Conservation (phyloP, 495 filamentous ascomycete genomes). For the Schizothecium vesticola region DNA sequence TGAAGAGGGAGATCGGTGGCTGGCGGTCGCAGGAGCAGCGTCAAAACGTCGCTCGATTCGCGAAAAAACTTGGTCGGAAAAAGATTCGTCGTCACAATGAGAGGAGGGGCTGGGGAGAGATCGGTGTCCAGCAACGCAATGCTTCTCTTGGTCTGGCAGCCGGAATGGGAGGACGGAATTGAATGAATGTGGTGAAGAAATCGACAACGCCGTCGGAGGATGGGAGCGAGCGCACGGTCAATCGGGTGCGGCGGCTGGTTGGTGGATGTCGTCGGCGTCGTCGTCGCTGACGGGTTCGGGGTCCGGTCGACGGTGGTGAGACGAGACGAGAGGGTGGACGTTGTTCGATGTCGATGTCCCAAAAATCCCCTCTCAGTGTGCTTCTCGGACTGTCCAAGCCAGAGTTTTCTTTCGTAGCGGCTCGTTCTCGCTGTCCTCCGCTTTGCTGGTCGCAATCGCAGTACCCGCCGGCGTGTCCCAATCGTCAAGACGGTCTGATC, state of each 20-base stretch:
- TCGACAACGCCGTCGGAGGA: background rate
- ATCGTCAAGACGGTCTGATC: constrained; percentile 13
- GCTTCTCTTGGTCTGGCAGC: constrained; percentile 1
- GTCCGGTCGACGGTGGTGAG: background rate
- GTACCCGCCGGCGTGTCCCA: constrained; percentile 20
- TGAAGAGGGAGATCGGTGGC: background rate
- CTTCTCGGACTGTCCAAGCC: no score
- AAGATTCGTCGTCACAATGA: constrained; percentile 5
- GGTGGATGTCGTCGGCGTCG: background rate
- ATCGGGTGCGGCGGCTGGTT: background rate
- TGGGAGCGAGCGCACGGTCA: background rate
- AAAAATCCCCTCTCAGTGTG: background rate
- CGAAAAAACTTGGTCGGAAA: background rate
- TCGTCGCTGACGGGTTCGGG: background rate
- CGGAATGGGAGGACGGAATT: background rate
- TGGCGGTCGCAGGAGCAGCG: constrained; percentile 1
- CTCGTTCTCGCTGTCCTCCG: background rate
- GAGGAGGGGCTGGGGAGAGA: constrained; percentile 3
- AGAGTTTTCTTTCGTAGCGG: background rate
- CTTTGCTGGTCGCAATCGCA: constrained; percentile 8
- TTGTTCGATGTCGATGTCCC: background rate
- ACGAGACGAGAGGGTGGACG: background rate
- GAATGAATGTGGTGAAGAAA: constrained; percentile 4
- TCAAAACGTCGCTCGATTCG: background rate
- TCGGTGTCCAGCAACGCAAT: constrained; percentile 13